phyloP scores from a whole-genome alignment of 2,329 filamentous ascomycete genomes.

The Ceratocystis destructans region DNA sequence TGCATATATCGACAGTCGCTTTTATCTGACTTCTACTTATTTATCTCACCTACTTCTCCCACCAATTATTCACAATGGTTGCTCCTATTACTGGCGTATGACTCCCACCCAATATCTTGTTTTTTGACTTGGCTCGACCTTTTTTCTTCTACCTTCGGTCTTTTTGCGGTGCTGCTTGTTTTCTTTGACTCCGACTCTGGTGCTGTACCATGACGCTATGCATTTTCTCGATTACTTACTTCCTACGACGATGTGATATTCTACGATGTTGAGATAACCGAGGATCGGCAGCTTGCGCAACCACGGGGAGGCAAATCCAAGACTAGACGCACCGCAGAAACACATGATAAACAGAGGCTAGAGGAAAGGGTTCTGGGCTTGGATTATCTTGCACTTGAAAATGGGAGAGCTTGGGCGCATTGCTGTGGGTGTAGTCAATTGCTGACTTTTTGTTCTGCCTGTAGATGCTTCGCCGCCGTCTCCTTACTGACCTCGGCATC shows the following conservation, averaged over 20 bases:
- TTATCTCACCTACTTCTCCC: neutral
- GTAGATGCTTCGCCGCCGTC: slow-evolving; percentile 47
- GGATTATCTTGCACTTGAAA: neutral
- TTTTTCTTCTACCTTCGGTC: neutral
- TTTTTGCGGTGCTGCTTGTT: neutral
- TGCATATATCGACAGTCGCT: neutral
- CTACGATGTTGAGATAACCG: neutral
- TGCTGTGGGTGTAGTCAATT: neutral
- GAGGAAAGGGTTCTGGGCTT: neutral
- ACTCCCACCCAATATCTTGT: slow-evolving; percentile 27
- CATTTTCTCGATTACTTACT: neutral
- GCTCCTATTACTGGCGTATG: slow-evolving; percentile 46
- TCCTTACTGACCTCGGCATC: slow-evolving; percentile 43
- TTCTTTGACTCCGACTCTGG: neutral
- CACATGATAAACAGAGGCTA: neutral
- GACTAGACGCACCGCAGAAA: neutral
- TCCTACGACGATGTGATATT: neutral
- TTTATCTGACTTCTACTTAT: slow-evolving; percentile 4
- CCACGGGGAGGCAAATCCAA: neutral
- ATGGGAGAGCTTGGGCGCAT: neutral
- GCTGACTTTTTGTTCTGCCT: slow-evolving; percentile 10
- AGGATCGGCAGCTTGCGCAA: neutral
- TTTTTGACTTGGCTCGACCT: neutral
- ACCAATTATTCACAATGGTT: slow-evolving; percentile 15
- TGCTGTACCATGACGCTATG: neutral